Conservation (phyloP, 495 filamentous ascomycete genomes). For the Aspergillus mulundensis region DNA sequence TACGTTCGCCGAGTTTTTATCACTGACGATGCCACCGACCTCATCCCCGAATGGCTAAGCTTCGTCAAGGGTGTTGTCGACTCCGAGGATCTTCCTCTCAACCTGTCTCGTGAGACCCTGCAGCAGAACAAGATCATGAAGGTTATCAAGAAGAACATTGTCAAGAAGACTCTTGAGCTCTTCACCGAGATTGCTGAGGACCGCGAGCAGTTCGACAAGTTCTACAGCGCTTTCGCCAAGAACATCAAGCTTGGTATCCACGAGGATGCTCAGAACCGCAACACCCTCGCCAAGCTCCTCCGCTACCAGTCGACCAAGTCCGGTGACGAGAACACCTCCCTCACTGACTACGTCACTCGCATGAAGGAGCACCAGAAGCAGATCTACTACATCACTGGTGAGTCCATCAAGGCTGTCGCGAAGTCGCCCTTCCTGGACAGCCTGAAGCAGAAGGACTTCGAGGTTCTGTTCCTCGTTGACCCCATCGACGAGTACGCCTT, state of each 20-base stretch:
- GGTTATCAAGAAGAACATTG: conserved; percentile 99
- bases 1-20: conserved; percentile 99
- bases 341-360: conserved; percentile 94
- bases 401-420: conserved; percentile 94
- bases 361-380: conserved; percentile 99
- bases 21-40: conserved; percentile 97
- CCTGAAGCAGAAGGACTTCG: conserved; percentile 99
- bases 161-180: conserved; percentile 99
- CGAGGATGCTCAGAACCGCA: conserved; percentile 98
- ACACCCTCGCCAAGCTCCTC: conserved; percentile 90
- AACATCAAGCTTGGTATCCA: conserved; percentile 99
- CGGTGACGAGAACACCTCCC: conserved; percentile 90
- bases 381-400: conserved; percentile 99
- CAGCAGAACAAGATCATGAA: conserved; percentile 99
- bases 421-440: conserved; percentile 99
- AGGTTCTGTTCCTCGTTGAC: conserved; percentile 98
- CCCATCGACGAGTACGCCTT: conserved; percentile 99
- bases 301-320: conserved; percentile 99
- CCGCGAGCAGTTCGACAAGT: conserved; percentile 99
- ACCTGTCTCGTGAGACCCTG: conserved; percentile 98
- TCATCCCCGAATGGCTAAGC: conserved; percentile 98
- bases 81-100: conserved; percentile 97
- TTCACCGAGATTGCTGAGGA: conserved; percentile 98
- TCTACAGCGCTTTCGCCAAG: conserved; percentile 99
- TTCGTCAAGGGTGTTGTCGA: conserved; percentile 99